A percentile compares a stretch with the other conserved stretches of the same genome.
phyloP scores from a whole-genome alignment of 1,284 basidiomycete species.

The Naganishia liquefaciens region DNA sequence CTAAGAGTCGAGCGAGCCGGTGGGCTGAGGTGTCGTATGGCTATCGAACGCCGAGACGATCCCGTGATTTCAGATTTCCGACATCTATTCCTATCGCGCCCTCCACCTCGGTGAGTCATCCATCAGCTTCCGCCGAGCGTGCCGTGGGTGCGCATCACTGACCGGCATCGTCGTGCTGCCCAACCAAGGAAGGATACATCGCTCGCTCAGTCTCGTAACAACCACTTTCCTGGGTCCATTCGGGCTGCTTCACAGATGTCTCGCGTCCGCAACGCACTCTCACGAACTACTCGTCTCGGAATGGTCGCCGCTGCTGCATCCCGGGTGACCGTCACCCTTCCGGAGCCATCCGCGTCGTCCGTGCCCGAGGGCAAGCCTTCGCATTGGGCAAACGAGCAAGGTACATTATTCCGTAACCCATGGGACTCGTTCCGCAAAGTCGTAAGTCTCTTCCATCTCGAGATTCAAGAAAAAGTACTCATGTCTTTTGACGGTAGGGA shows the following conservation, averaged over 20 bases:
- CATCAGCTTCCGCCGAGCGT: not conserved
- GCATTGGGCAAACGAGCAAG: slow-evolving; percentile 47
- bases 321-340: slow-evolving; percentile 14
- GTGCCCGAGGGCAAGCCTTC: not conserved
- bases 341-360: not conserved
- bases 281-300: not conserved
- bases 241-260: not conserved
- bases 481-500: slow-evolving; percentile 2
- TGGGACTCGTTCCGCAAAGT: slow-evolving; percentile 53
- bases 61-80: not conserved
- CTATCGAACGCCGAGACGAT: too few species aligned
- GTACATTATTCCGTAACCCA: slow-evolving; percentile 54
- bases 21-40: too few species aligned
- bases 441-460: slow-evolving; percentile 33
- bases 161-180: too few species aligned
- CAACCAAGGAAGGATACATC: not conserved
- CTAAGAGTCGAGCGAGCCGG: not conserved
- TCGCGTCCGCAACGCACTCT: slow-evolving; percentile 3
- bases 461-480: not conserved
- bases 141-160: not conserved
- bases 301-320: slow-evolving; percentile 22
- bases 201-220: too few species aligned
- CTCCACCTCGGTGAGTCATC: not conserved
- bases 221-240: too few species aligned
- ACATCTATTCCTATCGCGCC: not conserved